Evolutionary conservation across 345 rosid species (phyloP).

Genomic region (Eucalyptus tenuipes): DNA sequence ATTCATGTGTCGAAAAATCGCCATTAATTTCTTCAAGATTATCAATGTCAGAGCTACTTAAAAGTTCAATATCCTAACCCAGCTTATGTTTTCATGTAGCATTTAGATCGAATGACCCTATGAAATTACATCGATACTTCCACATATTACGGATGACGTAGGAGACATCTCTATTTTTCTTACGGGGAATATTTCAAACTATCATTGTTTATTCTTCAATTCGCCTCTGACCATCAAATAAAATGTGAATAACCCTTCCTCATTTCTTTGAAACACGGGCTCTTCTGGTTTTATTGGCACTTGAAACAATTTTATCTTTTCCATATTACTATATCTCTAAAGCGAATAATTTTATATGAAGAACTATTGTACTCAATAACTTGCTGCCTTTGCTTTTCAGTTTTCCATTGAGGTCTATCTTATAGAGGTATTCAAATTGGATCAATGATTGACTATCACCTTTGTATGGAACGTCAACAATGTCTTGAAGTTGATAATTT

Average conservation of each 20-base stretch:
- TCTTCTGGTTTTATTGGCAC: neutral
- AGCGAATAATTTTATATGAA: neutral
- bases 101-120: too few species aligned
- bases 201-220: neutral
- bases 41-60: neutral
- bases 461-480: fast-evolving
- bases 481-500: neutral
- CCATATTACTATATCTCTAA: neutral
- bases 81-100: too few species aligned
- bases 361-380: neutral
- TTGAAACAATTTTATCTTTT: neutral
- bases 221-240: neutral
- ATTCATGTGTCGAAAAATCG: fast-evolving
- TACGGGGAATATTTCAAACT: neutral
- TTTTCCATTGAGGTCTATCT: too few species aligned
- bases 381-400: neutral
- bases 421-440: too few species aligned
- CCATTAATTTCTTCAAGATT: neutral
- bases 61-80: neutral
- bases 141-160: too few species aligned
- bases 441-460: neutral
- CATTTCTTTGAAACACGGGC: neutral
- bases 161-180: neutral
- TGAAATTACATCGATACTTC: too few species aligned
- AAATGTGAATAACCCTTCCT: neutral